These are phyloP conservation scores for Eimeria acervulina DNA, from an alignment of 169 alveolate genomes.

Conservation along the genomic window DNA sequence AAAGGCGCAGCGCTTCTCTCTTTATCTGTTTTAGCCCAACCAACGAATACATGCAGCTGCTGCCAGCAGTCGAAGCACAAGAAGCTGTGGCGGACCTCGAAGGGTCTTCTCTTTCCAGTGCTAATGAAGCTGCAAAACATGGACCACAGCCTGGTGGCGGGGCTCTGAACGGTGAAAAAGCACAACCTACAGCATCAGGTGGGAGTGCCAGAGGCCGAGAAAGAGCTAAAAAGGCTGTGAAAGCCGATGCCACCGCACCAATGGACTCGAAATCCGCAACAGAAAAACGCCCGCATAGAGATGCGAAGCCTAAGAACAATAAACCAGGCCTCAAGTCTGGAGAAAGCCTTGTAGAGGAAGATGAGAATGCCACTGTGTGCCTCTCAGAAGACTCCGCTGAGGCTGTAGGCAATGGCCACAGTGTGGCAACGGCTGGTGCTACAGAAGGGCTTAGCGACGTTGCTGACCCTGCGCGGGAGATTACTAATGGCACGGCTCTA, in stretches of 20 bases:
- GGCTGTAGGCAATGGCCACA: neutral
- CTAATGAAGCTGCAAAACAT: neutral
- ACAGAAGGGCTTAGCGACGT: neutral
- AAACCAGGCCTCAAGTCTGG: slow-evolving; percentile 29
- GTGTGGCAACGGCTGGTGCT: neutral
- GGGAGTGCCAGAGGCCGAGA: slow-evolving; percentile 40
- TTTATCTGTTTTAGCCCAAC: slow-evolving; percentile 60
- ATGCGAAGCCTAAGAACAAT: slow-evolving; percentile 15
- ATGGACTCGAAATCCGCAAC: neutral
- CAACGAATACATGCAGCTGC: slow-evolving; percentile 38
- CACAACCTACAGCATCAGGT: neutral
- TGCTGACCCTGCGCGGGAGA: neutral
- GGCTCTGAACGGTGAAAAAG: neutral
- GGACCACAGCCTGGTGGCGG: slow-evolving; percentile 6
- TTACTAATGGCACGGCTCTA: neutral
- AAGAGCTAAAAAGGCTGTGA: slow-evolving; percentile 6
- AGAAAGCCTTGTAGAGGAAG: slow-evolving; percentile 26
- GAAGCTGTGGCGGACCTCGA: neutral
- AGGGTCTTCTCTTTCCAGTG: neutral
- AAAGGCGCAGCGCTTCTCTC: slow-evolving; percentile 56
- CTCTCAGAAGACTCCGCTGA: slow-evolving; percentile 10
- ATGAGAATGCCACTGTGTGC: neutral
- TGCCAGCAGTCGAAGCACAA: neutral
- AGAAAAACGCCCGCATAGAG: slow-evolving; percentile 33
- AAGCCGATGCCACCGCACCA: neutral